Base-by-base conservation (phyloP, 306 rosid species). In the Vigna reflexopilosa region DNA sequence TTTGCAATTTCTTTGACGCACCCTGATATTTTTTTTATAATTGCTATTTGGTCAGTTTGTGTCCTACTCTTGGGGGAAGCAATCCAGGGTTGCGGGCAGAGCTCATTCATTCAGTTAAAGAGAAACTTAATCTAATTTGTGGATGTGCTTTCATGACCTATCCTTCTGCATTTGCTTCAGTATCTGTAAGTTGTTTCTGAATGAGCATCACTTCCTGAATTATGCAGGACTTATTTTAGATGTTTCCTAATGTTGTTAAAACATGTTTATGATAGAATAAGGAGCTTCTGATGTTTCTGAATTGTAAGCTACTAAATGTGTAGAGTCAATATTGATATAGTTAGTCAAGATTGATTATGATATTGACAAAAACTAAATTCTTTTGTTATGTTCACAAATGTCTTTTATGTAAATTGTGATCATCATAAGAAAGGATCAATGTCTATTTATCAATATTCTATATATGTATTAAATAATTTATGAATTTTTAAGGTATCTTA, bases 31-130 rank as follows among this genome's bases (percentile, higher is more conserved):
- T 6, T 70, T 26, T 24, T 83, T 6, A 6, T 72, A 45, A 77
- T 76, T 55, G 67, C 30, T 49, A 42, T 45, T 69, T 70, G 78
- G 76, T 76, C 90, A 96, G 98, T 85, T 77, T 93, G 71, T 89
- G 89, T 67, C 97, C 98, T 69, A 93, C 99, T 34, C 50, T 96
- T 81, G 99, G 99, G 30, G 99, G 97, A 93, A 96, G 92, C 89
- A 93, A 91, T 83, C 99, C 99, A 11, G 98, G 99, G 32, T 44
- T 90, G 83, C 90, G 85, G 77, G 87, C 99, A 0, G 99, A 93
- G 76, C 90, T 96, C 64, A 93, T 93, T 80, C 98, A 90, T 87
- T 90, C 96, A 1, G 78, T 96, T 82, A 87, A 85, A 82, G 96
- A 96, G 88, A 81, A 91, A 66, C 89, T 96, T 56, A 91, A 78